Conservation (phyloP, 495 filamentous ascomycete genomes). For the Trichoderma gamsii region DNA sequence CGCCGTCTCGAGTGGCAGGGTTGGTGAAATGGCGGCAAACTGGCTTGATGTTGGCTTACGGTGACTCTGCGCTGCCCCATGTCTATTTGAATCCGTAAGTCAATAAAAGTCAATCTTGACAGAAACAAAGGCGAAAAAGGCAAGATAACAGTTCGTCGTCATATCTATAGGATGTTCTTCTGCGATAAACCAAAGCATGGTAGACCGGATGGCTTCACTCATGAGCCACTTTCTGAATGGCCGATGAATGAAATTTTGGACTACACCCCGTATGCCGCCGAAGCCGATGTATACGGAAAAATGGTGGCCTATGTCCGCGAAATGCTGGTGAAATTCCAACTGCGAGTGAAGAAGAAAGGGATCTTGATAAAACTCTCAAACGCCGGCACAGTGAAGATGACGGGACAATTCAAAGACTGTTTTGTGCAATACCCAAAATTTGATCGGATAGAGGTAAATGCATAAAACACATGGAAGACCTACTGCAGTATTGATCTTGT, state of each 20-base stretch:
- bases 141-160: background rate
- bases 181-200: too few relatives aligned
- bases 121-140: background rate
- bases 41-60: background rate
- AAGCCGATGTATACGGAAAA: background rate
- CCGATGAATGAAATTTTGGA: background rate
- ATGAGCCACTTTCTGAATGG: constrained; percentile 5
- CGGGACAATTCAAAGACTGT: background rate
- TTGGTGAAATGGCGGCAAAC: background rate
- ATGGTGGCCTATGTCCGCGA: background rate
- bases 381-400: background rate
- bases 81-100: background rate
- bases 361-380: background rate
- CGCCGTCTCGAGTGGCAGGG: background rate
- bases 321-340: background rate
- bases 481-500: background rate
- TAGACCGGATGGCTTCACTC: background rate
- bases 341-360: background rate
- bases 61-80: background rate
- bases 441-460: constrained; percentile 4
- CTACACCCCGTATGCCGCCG: background rate
- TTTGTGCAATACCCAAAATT: background rate
- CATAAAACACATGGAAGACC: background rate
- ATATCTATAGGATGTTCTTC: background rate
- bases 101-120: background rate